phyloP scores from a whole-genome alignment of 768 basidiomycete species.

The Rhodosporidiobolus odoratus region DNA sequence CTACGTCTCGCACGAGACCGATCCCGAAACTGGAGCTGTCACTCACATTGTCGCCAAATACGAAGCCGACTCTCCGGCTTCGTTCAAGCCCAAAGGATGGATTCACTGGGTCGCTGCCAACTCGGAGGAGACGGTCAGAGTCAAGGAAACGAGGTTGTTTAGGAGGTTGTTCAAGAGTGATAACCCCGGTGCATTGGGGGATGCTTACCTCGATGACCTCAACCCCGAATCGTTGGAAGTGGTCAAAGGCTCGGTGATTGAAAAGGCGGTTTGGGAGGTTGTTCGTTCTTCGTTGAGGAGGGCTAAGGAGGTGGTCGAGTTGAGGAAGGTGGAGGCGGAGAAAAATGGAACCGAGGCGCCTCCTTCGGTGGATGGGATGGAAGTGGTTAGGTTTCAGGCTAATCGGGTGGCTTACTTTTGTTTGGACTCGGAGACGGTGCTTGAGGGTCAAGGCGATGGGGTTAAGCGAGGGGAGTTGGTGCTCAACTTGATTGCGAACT shows the following conservation, averaged over 20 bases:
- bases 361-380: conserved; percentile 60
- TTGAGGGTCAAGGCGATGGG: neutral
- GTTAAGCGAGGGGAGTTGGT: conserved; percentile 25
- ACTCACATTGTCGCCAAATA: conserved; percentile 71
- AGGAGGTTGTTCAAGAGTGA: conserved; percentile 90
- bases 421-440: conserved; percentile 74
- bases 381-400: conserved; percentile 94
- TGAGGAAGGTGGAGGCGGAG: conserved; percentile 61
- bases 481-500: conserved; percentile 34
- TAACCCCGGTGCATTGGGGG: conserved; percentile 61
- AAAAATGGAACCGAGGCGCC: conserved; percentile 51
- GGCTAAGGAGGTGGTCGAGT: conserved; percentile 56
- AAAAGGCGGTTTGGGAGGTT: conserved; percentile 80
- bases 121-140: conserved; percentile 66
- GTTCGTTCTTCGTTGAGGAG: conserved; percentile 62
- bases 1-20: conserved; percentile 78
- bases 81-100: conserved; percentile 79
- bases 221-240: conserved; percentile 74
- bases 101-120: conserved; percentile 98
- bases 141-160: conserved; percentile 90
- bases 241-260: conserved; percentile 73
- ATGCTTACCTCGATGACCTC: conserved; percentile 71
- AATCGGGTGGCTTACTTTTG: conserved; percentile 91
- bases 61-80: conserved; percentile 57
- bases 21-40: conserved; percentile 66